Percentiles rank a stretch among this genome's conserved stretches.
phyloP scores from a whole-genome alignment of 805 yeast genomes.

The Kluyveromyces wickerhamii region DNA sequence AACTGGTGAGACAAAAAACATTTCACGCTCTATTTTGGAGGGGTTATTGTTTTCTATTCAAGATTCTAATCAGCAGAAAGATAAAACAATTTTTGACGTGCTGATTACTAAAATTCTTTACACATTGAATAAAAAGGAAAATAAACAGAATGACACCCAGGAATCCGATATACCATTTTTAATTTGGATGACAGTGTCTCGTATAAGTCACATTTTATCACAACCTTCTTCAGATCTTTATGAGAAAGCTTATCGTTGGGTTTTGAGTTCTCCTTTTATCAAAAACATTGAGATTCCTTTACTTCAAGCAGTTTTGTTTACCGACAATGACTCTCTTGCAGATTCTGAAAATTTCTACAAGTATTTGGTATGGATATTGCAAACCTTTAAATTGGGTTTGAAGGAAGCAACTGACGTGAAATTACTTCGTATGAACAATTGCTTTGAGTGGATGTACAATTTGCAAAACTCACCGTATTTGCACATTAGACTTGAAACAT shows the following conservation, averaged over 20 bases:
- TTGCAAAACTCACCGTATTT: constrained; percentile 45
- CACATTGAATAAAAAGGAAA: constrained; percentile 23
- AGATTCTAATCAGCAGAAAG: constrained; percentile 42
- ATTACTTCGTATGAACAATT: constrained; percentile 42
- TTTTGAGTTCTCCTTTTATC: constrained; percentile 40
- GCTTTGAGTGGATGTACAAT: constrained; percentile 62
- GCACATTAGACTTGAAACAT: constrained; percentile 32
- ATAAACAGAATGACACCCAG: constrained; percentile 10
- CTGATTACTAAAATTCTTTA: constrained; percentile 38
- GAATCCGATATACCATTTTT: constrained; percentile 34
- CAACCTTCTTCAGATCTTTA: constrained; percentile 70
- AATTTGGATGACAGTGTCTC: constrained; percentile 47
- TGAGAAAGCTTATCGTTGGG: constrained; percentile 61
- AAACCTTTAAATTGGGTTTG: constrained; percentile 40
- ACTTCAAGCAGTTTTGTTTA: constrained; percentile 26
- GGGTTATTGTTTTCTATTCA: constrained; percentile 39
- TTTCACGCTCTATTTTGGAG: constrained; percentile 38
- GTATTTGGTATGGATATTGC: constrained; percentile 61
- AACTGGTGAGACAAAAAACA: constrained; percentile 21
- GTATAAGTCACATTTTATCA: constrained; percentile 46
- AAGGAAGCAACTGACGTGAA: constrained; percentile 44
- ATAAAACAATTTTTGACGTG: constrained; percentile 46
- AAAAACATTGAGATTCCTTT: constrained; percentile 39
- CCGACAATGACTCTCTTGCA: constrained; percentile 20
- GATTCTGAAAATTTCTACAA: constrained; percentile 45